These are phyloP conservation scores for Quercus phellos DNA, from an alignment of 331 rosid species.

Conservation along the genomic window DNA sequence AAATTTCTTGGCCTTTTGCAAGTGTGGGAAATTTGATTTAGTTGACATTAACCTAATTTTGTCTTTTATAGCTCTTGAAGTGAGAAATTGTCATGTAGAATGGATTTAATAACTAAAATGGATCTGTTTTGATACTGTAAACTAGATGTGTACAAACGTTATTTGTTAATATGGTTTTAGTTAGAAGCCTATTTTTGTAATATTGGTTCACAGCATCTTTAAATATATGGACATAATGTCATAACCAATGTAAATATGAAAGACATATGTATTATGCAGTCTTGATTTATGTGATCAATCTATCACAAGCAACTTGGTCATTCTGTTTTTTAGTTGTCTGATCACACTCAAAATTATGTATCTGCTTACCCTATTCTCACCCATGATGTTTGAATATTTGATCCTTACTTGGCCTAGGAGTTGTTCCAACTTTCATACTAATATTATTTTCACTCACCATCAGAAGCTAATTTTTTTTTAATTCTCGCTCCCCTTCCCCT, in stretches of 20 bases:
- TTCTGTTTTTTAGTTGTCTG: too few species aligned
- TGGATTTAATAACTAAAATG: neutral
- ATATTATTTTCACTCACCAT: slow-evolving; percentile 13
- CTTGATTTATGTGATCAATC: neutral
- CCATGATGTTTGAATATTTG: too few species aligned
- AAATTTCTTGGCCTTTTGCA: neutral
- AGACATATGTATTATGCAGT: neutral
- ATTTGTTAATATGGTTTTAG: neutral
- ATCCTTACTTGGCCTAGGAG: too few species aligned
- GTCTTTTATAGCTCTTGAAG: neutral
- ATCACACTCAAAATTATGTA: too few species aligned
- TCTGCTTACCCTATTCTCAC: too few species aligned
- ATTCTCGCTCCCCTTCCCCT: neutral
- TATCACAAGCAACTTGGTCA: too few species aligned
- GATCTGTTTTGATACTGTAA: neutral
- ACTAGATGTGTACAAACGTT: neutral
- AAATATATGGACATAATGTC: neutral
- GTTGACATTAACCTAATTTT: neutral
- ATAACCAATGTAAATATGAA: neutral
- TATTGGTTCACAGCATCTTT: neutral
- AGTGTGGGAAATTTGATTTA: neutral
- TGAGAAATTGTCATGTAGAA: neutral
- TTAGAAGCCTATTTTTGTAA: neutral
- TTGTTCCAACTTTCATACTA: neutral
- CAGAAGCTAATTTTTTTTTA: slow-evolving; percentile 9